These are phyloP conservation scores for Sporothrix dimorphospora DNA, from an alignment of 2,329 filamentous ascomycete genomes.

Conservation along the genomic window DNA sequence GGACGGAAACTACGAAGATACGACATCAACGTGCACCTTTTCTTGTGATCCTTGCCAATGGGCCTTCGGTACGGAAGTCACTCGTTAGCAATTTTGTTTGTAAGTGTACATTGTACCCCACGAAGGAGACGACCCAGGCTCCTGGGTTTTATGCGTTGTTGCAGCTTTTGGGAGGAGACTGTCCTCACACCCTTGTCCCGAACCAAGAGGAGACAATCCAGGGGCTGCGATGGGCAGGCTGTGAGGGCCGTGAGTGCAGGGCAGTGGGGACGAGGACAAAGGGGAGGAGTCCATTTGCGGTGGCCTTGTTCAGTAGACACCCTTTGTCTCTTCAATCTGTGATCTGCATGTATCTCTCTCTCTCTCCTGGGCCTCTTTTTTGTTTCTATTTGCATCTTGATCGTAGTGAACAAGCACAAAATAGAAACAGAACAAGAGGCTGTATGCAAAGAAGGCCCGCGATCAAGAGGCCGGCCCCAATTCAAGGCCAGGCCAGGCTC, in stretches of 20 bases:
- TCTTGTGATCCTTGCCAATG: neutral
- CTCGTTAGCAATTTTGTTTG: neutral
- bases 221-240: conserved; percentile 17
- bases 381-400: neutral
- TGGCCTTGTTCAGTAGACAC: neutral
- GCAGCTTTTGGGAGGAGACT: neutral
- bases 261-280: neutral
- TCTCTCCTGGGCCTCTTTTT: neutral
- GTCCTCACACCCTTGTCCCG: neutral
- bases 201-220: conserved; percentile 18
- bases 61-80: neutral
- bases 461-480: neutral
- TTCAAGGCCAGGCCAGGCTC: neutral
- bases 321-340: neutral
- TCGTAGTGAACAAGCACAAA: neutral
- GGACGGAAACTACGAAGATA: neutral
- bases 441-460: neutral
- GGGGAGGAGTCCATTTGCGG: neutral
- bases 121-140: conserved; percentile 20
- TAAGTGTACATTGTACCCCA: neutral
- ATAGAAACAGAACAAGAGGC: neutral
- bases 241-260: conserved; percentile 4
- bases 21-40: neutral
- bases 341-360: neutral
- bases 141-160: conserved; percentile 25